Conservation (phyloP, 768 basidiomycete species). For the Daedaleopsis sinensis region DNA sequence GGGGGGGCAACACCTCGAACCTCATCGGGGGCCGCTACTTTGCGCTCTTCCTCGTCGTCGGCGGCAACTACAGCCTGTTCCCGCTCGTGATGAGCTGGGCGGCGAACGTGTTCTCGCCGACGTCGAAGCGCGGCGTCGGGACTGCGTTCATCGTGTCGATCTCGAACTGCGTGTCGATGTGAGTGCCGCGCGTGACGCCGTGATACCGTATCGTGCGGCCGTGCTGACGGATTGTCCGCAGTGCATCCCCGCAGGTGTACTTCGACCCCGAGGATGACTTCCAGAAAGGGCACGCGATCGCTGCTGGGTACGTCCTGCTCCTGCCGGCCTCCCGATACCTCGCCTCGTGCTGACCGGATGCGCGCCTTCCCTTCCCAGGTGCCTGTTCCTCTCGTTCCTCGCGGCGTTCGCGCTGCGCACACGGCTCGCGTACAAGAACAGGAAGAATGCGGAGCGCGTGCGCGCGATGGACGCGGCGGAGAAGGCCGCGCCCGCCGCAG, state of each 20-base stretch:
- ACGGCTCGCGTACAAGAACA: conserved; percentile 46
- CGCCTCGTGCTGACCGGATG: neutral
- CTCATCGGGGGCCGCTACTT: conserved; percentile 59
- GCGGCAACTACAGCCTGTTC: conserved; percentile 57
- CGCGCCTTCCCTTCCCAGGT: conserved; percentile 38
- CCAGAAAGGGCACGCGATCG: conserved; percentile 57
- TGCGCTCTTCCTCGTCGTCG: conserved; percentile 58
- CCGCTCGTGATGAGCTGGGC: conserved; percentile 68
- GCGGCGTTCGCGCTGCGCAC: conserved; percentile 48
- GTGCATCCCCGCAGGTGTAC: conserved; percentile 60
- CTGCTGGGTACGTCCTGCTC: conserved; percentile 44
- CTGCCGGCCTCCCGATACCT: neutral
- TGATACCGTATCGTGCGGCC: too few relatives aligned
- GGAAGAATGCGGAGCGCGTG: conserved; percentile 36
- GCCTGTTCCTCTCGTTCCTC: conserved; percentile 46
- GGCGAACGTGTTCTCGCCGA: conserved; percentile 59
- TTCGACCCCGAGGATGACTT: conserved; percentile 53
- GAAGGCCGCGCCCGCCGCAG: conserved; percentile 28
- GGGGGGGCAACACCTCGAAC: conserved; percentile 42
- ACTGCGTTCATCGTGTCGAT: conserved; percentile 64
- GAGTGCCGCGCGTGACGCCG: too few relatives aligned
- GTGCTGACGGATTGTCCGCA: conserved; percentile 20
- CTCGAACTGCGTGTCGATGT: conserved; percentile 62
- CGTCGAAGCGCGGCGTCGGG: conserved; percentile 61
- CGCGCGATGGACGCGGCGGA: conserved; percentile 29